Evolutionary conservation across 169 alveolate genomes (phyloP), one percentile per base, ranked within the genome.

Genomic region (Plasmodium berghei): DNA sequence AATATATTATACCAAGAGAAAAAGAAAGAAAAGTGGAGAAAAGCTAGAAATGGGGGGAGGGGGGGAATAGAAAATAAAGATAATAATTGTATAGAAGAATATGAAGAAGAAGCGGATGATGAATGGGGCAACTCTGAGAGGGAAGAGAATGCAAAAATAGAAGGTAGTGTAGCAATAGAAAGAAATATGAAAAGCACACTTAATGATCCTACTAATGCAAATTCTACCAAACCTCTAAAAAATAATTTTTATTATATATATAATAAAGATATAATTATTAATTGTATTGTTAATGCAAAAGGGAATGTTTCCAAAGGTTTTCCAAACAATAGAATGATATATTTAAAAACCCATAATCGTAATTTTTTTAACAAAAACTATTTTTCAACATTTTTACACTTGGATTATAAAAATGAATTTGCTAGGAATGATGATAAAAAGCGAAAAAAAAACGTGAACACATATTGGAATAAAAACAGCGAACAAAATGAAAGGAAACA

Each of bases 361-460:
- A 20, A 59, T 80, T 80, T 80, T 80, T 80, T 80, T 48, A 56
- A 67, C 24, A 54, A 48, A 10, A 55, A 52, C 26, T 66, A 66
- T 58, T 9, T 48, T 20, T 72, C 18, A 18, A 22, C 46, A 22
- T 22, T 14, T 34, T 66, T 18, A 18, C 14, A 16, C 42, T 24
- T 42, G 22, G 9, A 22, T 24, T 16, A 24, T 64, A 55, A 34
- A 5, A 42, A 69, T 8, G 63, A 63, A 42, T 34, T 34, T 34
- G 42, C 8, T 34, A 45, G 6, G 52, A 64, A 34, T 64, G 62
- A 12, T 42, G 70, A 52, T 22, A 0, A 49, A 20, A 40, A 49
- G 64, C 4, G 6, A 61, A 49, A 24, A 34, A 34, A 34, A 34
- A 34, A 34, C 42, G 0, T 8, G 5, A 34, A 34, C 42, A 34